These are phyloP conservation scores for Mucor lusitanicus DNA, from an alignment of 371 early-diverging fungal species.

Conservation along the genomic window DNA sequence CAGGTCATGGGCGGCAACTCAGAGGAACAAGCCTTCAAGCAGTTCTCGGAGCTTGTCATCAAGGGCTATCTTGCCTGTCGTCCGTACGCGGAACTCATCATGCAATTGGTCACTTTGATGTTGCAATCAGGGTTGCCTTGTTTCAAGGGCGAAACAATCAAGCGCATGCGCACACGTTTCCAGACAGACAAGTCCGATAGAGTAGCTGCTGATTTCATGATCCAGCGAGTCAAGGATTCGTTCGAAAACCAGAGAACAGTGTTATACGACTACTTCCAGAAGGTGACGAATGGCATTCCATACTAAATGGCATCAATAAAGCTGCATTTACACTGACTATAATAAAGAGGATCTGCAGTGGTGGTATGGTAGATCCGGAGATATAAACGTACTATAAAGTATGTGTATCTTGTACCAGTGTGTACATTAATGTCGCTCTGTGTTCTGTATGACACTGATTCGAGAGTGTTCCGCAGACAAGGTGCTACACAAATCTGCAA, in stretches of 20 bases:
- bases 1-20: conserved; percentile 93
- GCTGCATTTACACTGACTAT: no score
- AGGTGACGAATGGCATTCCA: conserved; percentile 82
- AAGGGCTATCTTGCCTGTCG: conserved; percentile 91
- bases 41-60: conserved; percentile 89
- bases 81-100: conserved; percentile 93
- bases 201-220: conserved; percentile 94
- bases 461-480: background rate
- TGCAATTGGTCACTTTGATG: conserved; percentile 91
- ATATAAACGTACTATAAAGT: background rate
- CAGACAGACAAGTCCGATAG: conserved; percentile 90
- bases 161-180: conserved; percentile 89
- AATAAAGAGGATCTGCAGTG: no score
- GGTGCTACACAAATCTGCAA: background rate
- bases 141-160: conserved; percentile 92
- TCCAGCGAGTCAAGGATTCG: conserved; percentile 84
- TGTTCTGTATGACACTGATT: background rate
- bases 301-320: conserved; percentile 9
- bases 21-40: conserved; percentile 81
- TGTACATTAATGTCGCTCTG: background rate
- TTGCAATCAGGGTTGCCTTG: conserved; percentile 97
- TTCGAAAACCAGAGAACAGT: conserved; percentile 91
- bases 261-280: conserved; percentile 86
- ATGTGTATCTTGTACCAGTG: background rate
- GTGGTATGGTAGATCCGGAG: background rate